Percentiles rank a stretch among this genome's conserved stretches.
Conservation (phyloP, 176 grass and related monocot genomes). For the Lolium rigidum region DNA sequence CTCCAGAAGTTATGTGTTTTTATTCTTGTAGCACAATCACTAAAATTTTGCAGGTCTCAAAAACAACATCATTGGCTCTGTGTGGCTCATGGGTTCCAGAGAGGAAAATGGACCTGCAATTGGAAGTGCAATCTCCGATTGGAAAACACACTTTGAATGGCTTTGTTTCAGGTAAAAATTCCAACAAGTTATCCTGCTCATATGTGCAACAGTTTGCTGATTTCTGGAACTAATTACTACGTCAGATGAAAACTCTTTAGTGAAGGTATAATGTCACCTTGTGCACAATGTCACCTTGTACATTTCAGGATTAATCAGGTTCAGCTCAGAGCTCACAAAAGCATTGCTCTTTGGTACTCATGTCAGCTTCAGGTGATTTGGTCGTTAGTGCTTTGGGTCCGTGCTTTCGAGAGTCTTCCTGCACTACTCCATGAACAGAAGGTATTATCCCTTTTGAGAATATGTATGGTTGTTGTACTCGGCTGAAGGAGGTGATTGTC, state of each 20-base stretch:
- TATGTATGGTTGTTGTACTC: neutral
- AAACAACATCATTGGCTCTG: too few species aligned
- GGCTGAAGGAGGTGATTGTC: neutral
- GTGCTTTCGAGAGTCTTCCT: neutral
- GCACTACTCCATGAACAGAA: neutral
- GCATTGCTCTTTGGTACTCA: neutral
- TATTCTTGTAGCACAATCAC: too few species aligned
- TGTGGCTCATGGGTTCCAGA: slow-evolving; percentile 32
- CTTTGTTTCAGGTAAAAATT: slow-evolving; percentile 57
- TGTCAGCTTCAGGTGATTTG: neutral
- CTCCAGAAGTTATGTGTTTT: too few species aligned
- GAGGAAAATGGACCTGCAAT: slow-evolving; percentile 57
- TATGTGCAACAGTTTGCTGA: neutral
- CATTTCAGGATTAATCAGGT: slow-evolving; percentile 33
- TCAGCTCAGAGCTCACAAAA: neutral
- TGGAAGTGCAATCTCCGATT: slow-evolving; percentile 43
- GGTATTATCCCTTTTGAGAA: neutral
- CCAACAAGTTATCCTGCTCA: neutral
- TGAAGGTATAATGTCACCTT: neutral
- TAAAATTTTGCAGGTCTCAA: too few species aligned
- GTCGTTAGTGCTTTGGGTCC: neutral
- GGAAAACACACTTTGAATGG: slow-evolving; percentile 41
- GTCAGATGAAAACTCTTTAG: neutral
- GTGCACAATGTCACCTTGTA: neutral
- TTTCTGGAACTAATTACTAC: neutral